Base-by-base conservation (phyloP, 306 rosid genomes). In the Vigna mungo region DNA sequence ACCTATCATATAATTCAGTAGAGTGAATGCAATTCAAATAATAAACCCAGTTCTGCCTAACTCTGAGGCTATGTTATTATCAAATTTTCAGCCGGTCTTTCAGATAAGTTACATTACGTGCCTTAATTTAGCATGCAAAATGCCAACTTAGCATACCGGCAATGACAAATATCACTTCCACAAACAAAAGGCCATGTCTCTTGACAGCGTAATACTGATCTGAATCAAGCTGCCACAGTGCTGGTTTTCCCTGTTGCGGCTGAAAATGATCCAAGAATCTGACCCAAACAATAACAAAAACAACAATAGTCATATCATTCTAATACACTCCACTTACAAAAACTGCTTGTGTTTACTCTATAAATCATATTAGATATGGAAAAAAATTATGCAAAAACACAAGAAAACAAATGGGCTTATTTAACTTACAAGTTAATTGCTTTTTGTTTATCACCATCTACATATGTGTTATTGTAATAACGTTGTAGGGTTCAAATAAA, bases 231-330 rank as follows among this genome's bases (percentile, higher is more conserved):
- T 92, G 94, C 99, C 99, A 96, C 43, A 96, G 81, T 61, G 91
- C 92, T 72, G 98, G 90, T 82, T 87, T 92, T 73, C 93, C 94
- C 39, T 48, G 87, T 55, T 85, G 97, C 5, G 99, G 98, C 80
- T 86, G 98, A 81, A 87, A 91, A 88, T 96, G 86, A 46, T 98
- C 99, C 84, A 92, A 83, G 88, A 96, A 91, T 79, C 99, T 96
- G 93, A 49, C 64, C 77, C 75, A 58, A 53, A 76, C 68, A 70
- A 67, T 48, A 72, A 65, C 58, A 74, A 80, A 60, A 72, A 80
- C 1, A 56, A 43, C 3, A 48, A 11, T 34, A 75, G 48, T 61
- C 71, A 79, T 53, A 49, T 74, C 55, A 63, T 63, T 52, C 25
- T 23, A 70, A 75, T 36, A 63, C 41, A 74, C 52, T 62, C 18